These are phyloP conservation scores for Claviceps sp. DNA, from an alignment of 2,329 filamentous ascomycete species.

Conservation along the genomic window DNA sequence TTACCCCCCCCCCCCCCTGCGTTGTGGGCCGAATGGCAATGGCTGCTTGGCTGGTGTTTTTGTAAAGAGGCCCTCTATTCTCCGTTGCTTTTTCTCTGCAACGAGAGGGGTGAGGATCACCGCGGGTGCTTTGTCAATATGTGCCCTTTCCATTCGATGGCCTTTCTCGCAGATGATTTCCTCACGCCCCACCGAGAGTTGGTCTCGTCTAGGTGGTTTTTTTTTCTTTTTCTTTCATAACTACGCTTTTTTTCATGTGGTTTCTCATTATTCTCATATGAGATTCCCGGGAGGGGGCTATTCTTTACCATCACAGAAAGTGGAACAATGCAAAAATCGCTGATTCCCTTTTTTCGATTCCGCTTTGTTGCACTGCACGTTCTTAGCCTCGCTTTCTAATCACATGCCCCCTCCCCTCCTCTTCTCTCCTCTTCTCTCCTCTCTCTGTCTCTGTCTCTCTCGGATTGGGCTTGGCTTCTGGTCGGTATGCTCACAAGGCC, in stretches of 20 bases:
- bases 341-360: no score
- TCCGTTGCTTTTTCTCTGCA: background rate
- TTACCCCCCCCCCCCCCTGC: conserved; percentile 4
- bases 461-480: no score
- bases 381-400: no score
- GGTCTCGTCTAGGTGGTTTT: background rate
- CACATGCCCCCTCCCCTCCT: no score
- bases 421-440: no score
- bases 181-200: conserved; percentile 1
- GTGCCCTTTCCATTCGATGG: background rate
- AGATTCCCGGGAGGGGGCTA: conserved; percentile 6
- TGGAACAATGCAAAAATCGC: no score
- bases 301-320: no score
- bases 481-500: no score
- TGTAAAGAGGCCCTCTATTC: background rate
- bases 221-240: background rate
- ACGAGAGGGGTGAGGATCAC: background rate
- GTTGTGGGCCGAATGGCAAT: conserved; percentile 4
- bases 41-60: background rate
- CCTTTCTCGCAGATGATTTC: conserved; percentile 1
- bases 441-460: no score
- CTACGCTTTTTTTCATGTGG: conserved; percentile 12
- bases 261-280: conserved; percentile 2
- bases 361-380: no score
- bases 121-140: background rate